Percentiles rank a stretch among this genome's conserved stretches.
phyloP scores from a whole-genome alignment of 31 red algal species.

The Asparagopsis taxiformis region DNA sequence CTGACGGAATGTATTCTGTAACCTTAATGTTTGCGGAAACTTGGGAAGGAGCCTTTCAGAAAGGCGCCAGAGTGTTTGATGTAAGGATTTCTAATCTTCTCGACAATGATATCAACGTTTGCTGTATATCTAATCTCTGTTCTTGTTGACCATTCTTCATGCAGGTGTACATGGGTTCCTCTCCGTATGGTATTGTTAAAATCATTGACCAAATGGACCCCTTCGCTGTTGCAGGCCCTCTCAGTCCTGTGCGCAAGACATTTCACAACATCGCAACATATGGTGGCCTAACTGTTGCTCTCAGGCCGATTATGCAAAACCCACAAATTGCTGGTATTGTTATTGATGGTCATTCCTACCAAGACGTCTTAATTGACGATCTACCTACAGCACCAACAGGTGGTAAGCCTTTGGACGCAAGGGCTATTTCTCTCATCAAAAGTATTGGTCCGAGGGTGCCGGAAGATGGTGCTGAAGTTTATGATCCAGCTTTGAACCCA shows the following conservation, averaged over 20 bases:
- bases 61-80: constrained; percentile 77
- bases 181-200: constrained; percentile 63
- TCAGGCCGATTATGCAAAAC: constrained; percentile 79
- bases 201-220: constrained; percentile 55
- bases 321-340: constrained; percentile 82
- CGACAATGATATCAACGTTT: not conserved
- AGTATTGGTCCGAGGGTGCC: constrained; percentile 36
- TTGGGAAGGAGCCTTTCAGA: constrained; percentile 66
- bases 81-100: constrained; percentile 28
- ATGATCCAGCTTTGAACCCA: constrained; percentile 68
- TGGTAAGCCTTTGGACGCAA: constrained; percentile 1
- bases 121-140: not conserved
- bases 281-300: constrained; percentile 62
- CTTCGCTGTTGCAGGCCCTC: constrained; percentile 48
- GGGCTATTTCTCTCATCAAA: constrained; percentile 38
- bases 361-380: constrained; percentile 34
- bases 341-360: constrained; percentile 65
- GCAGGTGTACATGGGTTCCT: constrained; percentile 76
- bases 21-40: constrained; percentile 80
- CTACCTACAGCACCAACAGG: constrained; percentile 45
- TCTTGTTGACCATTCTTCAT: not conserved
- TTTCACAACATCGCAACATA: constrained; percentile 56
- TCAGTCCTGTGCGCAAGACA: constrained; percentile 35
- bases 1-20: constrained; percentile 76
- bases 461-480: constrained; percentile 38